phyloP scores from a whole-genome alignment of 2,329 filamentous ascomycete genomes.

The Byssothecium circinans region DNA sequence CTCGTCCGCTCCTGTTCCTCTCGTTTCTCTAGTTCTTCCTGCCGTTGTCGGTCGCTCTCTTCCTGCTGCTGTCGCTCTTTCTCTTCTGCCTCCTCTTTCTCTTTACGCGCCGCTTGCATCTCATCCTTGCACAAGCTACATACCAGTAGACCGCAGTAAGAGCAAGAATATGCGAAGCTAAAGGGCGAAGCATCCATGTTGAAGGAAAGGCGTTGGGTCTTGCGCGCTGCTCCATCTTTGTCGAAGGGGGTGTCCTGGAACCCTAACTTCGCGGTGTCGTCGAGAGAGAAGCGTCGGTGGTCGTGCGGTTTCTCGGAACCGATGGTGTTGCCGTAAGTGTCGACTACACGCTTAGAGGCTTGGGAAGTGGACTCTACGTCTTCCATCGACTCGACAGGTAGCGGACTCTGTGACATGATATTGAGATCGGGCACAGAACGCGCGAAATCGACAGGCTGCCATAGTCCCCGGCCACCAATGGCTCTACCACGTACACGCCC shows the following conservation, averaged over 20 bases:
- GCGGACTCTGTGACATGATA: not conserved
- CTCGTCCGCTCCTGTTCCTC: not conserved
- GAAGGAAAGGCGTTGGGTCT: not conserved
- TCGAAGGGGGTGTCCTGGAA: not conserved
- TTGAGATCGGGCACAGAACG: not conserved
- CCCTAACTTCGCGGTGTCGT: not conserved
- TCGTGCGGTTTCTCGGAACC: constrained; percentile 4
- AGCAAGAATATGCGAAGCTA: constrained; percentile 31
- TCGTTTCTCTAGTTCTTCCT: too few species aligned
- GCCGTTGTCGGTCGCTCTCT: too few species aligned
- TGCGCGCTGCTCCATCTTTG: too few species aligned
- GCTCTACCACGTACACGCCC: constrained; percentile 8
- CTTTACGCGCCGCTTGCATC: constrained; percentile 4
- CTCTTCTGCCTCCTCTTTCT: not conserved
- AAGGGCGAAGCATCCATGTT: constrained; percentile 7
- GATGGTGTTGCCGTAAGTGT: constrained; percentile 24
- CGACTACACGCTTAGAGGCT: constrained; percentile 8
- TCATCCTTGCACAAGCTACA: constrained; percentile 26
- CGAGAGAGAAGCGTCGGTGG: constrained; percentile 11
- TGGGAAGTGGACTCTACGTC: constrained; percentile 6
- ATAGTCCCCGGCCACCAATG: not conserved
- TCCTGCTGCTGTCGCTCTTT: not conserved
- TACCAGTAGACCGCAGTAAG: constrained; percentile 22
- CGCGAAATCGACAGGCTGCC: not conserved
- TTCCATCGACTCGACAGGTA: constrained; percentile 9